Conservation (phyloP, 2,329 filamentous ascomycete species). For the Xylariaceae sp. region DNA sequence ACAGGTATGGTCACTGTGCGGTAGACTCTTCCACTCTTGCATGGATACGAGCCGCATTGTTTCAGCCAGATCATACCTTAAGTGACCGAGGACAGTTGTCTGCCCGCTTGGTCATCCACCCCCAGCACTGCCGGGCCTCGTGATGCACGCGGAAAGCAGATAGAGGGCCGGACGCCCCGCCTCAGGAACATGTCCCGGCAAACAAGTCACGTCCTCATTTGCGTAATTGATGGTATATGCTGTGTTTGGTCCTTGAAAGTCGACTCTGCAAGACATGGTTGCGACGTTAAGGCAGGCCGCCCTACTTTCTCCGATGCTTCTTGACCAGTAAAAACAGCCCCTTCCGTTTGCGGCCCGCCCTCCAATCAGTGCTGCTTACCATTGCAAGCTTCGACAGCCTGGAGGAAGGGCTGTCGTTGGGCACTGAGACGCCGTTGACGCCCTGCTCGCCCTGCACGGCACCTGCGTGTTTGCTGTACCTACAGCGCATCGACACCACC, state of each 20-base stretch:
- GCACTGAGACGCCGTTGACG: constrained; percentile 39
- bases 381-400: constrained; percentile 27
- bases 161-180: constrained; percentile 10
- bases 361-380: constrained; percentile 19
- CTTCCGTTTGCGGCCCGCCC: constrained; percentile 16
- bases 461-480: no score
- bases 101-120: neutral
- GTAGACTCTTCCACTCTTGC: no score
- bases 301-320: constrained; percentile 18
- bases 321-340: constrained; percentile 21
- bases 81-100: neutral
- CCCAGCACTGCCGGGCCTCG: constrained; percentile 7
- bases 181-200: constrained; percentile 15
- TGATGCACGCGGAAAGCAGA: constrained; percentile 14
- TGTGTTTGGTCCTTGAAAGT: no score
- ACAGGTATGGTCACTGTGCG: no score
- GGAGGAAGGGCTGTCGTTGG: constrained; percentile 35
- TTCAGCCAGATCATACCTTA: neutral
- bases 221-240: no score
- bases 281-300: constrained; percentile 17
- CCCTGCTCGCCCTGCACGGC: constrained; percentile 30
- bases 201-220: constrained; percentile 4
- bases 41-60: neutral
- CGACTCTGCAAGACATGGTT: no score
- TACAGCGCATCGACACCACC: constrained; percentile 43